Base-by-base conservation (phyloP, 331 rosid species). In the Quercus lobata region DNA sequence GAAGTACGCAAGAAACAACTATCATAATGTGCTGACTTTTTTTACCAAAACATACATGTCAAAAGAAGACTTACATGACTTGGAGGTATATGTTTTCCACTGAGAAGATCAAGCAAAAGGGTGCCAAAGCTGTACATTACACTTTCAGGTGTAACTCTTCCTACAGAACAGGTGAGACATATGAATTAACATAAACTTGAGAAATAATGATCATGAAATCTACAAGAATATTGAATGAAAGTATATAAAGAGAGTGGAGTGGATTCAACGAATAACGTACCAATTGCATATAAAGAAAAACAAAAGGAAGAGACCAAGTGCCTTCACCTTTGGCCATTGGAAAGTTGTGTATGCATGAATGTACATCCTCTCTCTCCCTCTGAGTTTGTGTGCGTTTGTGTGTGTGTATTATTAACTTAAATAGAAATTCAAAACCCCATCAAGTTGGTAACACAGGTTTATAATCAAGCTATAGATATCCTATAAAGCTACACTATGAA, bases 61-160 rank as follows among this genome's bases (percentile, higher is more conserved):
- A 63, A 81, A 79, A 72, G 76, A 79, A 83, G 52, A 82, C 97
- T 90, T 86, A 95, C 98, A 88, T 89, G 97, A 81, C 97, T 91
- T 32, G 99, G 99, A 85, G 99, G 99, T 84, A 95, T 95, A 80
- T 95, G 99, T 41, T 95, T 95, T 79, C 99, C 99, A 72, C 97
- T 95, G 63, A 95, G 96, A 75, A 95, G 97, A 83, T 95, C 99
- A 75, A 95, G 91, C 88, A 95, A 83, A 83, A 95, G 91, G 73
- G 99, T 95, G 27, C 99, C 99, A 79, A 95, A 95, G 84, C 97
- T 90, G 72, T 92, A 95, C 32, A 82, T 92, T 44, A 93, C 99
- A 84, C 97, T 95, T 81, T 93, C 97, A 41, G 97, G 87, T 21
- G 96, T 91, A 58, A 95, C 91, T 89, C 96, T 89, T 7, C 99